phyloP scores from a whole-genome alignment of 352 stramenopile species.

The Pythium aquatile region DNA sequence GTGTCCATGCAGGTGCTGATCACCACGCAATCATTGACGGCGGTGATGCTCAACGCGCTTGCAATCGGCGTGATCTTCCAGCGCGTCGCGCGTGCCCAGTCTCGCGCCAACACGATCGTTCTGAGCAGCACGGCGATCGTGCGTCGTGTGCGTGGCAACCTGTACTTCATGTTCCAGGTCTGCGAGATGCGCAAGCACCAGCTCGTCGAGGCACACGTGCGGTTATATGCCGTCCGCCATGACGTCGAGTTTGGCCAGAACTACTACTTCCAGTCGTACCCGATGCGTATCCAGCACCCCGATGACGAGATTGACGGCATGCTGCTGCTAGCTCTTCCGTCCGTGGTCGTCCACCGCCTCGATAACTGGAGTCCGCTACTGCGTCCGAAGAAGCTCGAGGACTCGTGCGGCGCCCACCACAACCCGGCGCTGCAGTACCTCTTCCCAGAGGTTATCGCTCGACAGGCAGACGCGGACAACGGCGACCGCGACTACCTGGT shows the following conservation, averaged over 20 bases:
- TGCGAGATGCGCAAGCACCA: conserved; percentile 93
- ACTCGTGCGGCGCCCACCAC: conserved; percentile 55
- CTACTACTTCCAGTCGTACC: conserved; percentile 92
- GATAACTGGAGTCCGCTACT: conserved; percentile 90
- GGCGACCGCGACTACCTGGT: conserved; percentile 59
- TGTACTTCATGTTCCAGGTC: conserved; percentile 94
- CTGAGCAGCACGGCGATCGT: conserved; percentile 93
- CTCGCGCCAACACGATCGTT: conserved; percentile 91
- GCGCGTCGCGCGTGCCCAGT: conserved; percentile 89
- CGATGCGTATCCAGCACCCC: conserved; percentile 92
- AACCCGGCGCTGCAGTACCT: conserved; percentile 61
- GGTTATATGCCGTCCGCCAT: conserved; percentile 92
- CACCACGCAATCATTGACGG: conserved; percentile 86
- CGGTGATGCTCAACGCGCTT: conserved; percentile 91
- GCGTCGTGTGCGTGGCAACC: conserved; percentile 81
- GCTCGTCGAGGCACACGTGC: conserved; percentile 93
- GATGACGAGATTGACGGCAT: conserved; percentile 91
- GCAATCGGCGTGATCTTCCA: conserved; percentile 95
- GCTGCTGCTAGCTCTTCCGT: conserved; percentile 87
- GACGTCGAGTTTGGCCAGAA: conserved; percentile 61
- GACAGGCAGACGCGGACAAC: conserved; percentile 57
- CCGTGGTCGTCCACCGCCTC: conserved; percentile 93
- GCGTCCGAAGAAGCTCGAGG: conserved; percentile 49
- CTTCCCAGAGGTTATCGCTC: conserved; percentile 64
- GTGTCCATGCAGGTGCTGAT: conserved; percentile 92